Conservation (phyloP, 441 rosid species). For the Manihot esculenta region DNA sequence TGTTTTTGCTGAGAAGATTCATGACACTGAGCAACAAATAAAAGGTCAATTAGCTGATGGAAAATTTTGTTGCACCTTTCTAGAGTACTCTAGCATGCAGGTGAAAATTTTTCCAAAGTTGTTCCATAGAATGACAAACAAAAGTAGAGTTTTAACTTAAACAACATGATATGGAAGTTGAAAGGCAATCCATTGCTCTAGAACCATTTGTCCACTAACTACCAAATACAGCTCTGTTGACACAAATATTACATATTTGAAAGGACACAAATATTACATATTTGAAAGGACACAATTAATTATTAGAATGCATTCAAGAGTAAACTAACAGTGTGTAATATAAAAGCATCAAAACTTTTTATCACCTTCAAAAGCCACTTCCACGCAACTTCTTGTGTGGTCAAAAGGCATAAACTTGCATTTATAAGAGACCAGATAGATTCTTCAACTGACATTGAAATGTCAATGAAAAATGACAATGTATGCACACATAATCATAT, state of each 20-base stretch:
- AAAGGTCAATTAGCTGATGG: constrained; percentile 6
- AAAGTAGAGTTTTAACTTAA: neutral
- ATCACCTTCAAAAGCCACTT: constrained; percentile 1
- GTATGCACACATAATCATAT: neutral
- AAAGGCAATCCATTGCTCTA: neutral
- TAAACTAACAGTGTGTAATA: neutral
- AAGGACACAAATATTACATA: neutral
- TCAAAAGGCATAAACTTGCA: neutral
- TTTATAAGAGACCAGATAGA: neutral
- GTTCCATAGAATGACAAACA: neutral
- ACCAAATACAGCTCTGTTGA: neutral
- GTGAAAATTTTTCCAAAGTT: constrained; percentile 2
- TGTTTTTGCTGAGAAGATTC: constrained; percentile 44
- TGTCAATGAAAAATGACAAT: neutral
- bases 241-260: neutral
- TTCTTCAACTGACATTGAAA: neutral
- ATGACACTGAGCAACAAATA: constrained; percentile 28
- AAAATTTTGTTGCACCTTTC: neutral
- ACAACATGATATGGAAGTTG: neutral
- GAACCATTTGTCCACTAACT: neutral
- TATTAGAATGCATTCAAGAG: neutral
- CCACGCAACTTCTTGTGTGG: neutral
- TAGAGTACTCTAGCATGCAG: neutral
- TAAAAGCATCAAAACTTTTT: neutral
- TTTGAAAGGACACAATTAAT: neutral